phyloP scores from a whole-genome alignment of 2,329 filamentous ascomycete species.

The Juglanconis oblonga region DNA sequence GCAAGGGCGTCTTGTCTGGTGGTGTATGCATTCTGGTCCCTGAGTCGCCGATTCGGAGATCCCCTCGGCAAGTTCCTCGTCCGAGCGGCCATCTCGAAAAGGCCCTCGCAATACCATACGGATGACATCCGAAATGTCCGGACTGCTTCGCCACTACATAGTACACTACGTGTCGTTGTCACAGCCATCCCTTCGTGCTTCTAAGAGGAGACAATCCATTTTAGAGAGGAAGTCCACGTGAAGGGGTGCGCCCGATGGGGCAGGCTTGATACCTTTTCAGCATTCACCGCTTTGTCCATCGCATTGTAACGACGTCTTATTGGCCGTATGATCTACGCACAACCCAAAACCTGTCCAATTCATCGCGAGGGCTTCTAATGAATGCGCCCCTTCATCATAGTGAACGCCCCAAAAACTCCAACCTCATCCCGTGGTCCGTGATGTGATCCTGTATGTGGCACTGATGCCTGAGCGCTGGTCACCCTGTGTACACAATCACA shows the following conservation, averaged over 20 bases:
- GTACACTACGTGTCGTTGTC: background rate
- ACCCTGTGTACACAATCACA: background rate
- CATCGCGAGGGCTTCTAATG: background rate
- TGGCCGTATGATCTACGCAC: background rate
- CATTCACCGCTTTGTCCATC: background rate
- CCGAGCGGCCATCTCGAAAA: conserved; percentile 1
- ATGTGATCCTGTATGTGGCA: background rate
- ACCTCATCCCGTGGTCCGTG: background rate
- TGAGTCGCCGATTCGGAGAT: conserved; percentile 9
- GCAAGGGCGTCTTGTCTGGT: background rate
- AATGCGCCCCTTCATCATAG: background rate
- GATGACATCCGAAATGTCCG: background rate
- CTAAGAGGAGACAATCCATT: background rate
- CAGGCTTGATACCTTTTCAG: background rate
- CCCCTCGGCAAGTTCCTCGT: background rate
- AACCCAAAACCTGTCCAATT: background rate
- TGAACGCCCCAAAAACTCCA: background rate
- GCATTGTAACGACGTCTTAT: background rate
- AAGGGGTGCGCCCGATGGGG: background rate
- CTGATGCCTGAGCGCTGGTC: background rate
- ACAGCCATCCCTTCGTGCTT: background rate
- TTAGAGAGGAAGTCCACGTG: background rate
- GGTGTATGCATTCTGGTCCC: background rate
- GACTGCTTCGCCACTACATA: background rate
- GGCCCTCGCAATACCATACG: background rate